Evolutionary conservation across 2,329 filamentous ascomycete species (phyloP).

Genomic region (Penicillium brevicompactum): DNA sequence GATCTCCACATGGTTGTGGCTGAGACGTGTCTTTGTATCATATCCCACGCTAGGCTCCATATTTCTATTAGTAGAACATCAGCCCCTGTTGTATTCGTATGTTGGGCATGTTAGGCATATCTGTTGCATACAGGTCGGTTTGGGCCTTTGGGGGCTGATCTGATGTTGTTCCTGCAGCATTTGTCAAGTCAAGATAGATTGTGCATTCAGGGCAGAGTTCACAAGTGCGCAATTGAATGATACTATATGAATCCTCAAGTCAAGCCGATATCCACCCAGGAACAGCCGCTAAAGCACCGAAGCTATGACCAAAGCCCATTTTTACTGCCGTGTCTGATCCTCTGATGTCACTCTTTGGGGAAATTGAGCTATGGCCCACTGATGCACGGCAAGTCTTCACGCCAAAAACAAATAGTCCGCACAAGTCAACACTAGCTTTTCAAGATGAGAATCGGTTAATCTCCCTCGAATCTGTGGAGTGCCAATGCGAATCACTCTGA

Average conservation of each 20-base stretch:
- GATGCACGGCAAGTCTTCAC: conserved; percentile 8
- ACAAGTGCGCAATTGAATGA: too few species aligned
- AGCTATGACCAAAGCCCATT: conserved; percentile 20
- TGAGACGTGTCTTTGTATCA: conserved; percentile 29
- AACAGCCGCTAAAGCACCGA: conserved; percentile 3
- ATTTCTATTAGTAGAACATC: conserved; percentile 28
- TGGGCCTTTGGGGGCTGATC: not conserved
- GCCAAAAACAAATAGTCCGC: conserved; percentile 18
- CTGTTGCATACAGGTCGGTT: not conserved
- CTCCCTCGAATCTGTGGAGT: not conserved
- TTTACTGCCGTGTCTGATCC: not conserved
- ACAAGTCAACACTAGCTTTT: conserved; percentile 14
- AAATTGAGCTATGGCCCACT: conserved; percentile 26
- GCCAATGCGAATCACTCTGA: conserved; percentile 1
- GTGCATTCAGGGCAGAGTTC: too few species aligned
- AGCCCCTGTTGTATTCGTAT: not conserved
- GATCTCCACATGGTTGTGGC: conserved; percentile 29
- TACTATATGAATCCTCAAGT: not conserved
- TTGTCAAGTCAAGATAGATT: not conserved
- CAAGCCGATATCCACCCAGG: conserved; percentile 1
- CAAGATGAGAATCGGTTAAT: not conserved
- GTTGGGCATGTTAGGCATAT: not conserved
- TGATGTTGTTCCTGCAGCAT: not conserved
- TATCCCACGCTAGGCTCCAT: conserved; percentile 23
- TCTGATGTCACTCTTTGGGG: conserved; percentile 27